Evolutionary conservation across 257 asterid species (phyloP), one percentile per base, ranked within the genome.

Genomic region (Nicotiana undulata): DNA sequence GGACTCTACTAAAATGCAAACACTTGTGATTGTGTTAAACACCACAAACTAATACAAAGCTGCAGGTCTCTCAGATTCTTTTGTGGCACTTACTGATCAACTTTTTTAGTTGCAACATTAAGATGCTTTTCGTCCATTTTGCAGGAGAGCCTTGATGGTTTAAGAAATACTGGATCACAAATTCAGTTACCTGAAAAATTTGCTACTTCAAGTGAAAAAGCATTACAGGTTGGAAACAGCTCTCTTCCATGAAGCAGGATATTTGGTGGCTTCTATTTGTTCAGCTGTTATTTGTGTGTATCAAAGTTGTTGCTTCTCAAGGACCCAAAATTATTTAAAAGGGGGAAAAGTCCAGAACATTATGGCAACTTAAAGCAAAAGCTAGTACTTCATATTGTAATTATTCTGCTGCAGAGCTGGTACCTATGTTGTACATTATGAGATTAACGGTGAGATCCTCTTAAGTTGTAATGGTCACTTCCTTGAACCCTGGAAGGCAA

Each of bases 141-240:
- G 17, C 67, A 32, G 83, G 76, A 55, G 63, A 74, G 75, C 74
- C n/a, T 81, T 56, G 68, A 70, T 20, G 34, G 28, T 67, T 61
- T 26, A 55, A 74, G 28, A 17, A 12, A 32, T 74, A 26, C 52
- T 55, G 40, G 37, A 66, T 64, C 60, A 9, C 26, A 49, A 53
- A 37, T 70, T 53, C 76, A 32, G 51, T 12, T 65, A 20, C 53
- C 58, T 12, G 74, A 37, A 44, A 34, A 49, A 15, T 29, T 6
- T 58, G 74, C 70, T 60, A 49, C 34, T 9, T 59, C 32, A 2
- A 64, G 65, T 56, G 72, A 51, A 40, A 46, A 34, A 31, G 49
- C 63, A 81, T 67, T 18, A 28, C 22, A 32, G 70, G 84, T 76
- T 76, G 17, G 60, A 9, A 20, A 46, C 46, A 53, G 5, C 58